Evolutionary conservation across 164 flowering plant species (phyloP).

Genomic region (Malania oleifera): DNA sequence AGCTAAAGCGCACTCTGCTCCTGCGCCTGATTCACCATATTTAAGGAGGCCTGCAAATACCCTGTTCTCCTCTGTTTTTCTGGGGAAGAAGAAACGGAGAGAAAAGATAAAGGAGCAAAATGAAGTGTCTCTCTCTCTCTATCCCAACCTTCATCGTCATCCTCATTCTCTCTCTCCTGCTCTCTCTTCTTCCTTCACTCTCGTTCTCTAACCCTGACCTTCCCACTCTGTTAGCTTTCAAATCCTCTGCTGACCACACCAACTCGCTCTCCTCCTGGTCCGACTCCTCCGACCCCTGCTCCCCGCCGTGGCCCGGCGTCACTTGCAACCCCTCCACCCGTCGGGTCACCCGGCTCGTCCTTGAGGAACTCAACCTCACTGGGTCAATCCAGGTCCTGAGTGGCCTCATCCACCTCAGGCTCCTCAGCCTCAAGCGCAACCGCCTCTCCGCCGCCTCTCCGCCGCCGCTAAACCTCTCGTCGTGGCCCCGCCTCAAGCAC

Average conservation of each 20-base stretch:
- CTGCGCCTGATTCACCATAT: no score
- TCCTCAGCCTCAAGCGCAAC: conserved; percentile 41
- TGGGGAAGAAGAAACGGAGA: no score
- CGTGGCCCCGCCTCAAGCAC: conserved; percentile 38
- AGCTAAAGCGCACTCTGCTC: no score
- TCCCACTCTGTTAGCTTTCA: conserved; percentile 24
- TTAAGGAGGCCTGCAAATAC: no score
- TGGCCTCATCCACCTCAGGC: conserved; percentile 30
- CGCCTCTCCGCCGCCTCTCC: conserved; percentile 13
- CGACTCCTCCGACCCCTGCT: conserved; percentile 30
- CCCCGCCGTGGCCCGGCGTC: conserved; percentile 44
- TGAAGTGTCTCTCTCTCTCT: no score
- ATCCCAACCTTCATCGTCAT: no score
- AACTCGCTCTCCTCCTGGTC: conserved; percentile 33
- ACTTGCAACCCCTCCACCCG: conserved; percentile 25
- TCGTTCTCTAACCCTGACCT: conserved; percentile 17
- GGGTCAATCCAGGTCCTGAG: conserved; percentile 27
- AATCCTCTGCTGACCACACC: conserved; percentile 18
- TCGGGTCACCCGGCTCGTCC: conserved; percentile 37
- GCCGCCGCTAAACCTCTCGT: conserved; percentile 20
- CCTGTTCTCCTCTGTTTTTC: no score
- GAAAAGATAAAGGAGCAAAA: no score
- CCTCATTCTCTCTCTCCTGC: conserved; percentile 8
- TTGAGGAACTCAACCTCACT: conserved; percentile 32
- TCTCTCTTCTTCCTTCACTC: conserved; percentile 8